Base-by-base conservation (phyloP, 495 filamentous ascomycete genomes). In the Aspergillus baeticus region DNA sequence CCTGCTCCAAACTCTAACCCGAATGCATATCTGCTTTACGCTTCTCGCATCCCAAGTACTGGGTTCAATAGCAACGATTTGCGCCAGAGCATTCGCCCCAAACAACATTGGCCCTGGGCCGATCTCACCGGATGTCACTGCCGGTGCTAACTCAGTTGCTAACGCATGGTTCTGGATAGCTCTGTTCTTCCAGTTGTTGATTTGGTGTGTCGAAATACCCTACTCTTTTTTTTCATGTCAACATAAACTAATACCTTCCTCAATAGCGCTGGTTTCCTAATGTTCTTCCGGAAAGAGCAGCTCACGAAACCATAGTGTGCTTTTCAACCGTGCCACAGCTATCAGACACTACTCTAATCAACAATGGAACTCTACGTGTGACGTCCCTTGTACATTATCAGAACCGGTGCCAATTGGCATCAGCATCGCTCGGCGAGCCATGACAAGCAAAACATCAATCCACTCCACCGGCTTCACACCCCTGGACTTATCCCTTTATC, bases 271-370 rank as follows among this genome's bases (percentile, higher is more conserved):
- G 85, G 86, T 1, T 89, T 86, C 70, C 78, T 86, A 43, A 72
- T 81, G 63, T 88, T 87, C 72, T 89, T 88, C 77, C 74, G 86
- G 31, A 87, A 86, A 73, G 86, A 88, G 67, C 86, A 88, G 65
- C 77, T 88, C 38, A 77, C 76, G 37, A 89, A 89, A 75, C 86
- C 86, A 18, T 86, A 63, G 69, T 14, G 1, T 14, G 13, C 29
- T n/a, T 23, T 13, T 38, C 47, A 38, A 22, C 18, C 3, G 15
- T 34, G 17, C 10, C 31, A 36, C 29, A 5, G 38, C 38, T 18
- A 20, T 22, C 20, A 5, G 20, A 31, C 31, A 14, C 42, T 17
- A 20, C 43, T 46, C 15, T 10, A n/a, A 46, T 10, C 43, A 46
- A 29, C 23, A 46, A 14, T 21, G 26, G 26, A 8, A 29, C 26